Evolutionary conservation across 768 basidiomycete species (phyloP).

Genomic region (Podaxis sp.): DNA sequence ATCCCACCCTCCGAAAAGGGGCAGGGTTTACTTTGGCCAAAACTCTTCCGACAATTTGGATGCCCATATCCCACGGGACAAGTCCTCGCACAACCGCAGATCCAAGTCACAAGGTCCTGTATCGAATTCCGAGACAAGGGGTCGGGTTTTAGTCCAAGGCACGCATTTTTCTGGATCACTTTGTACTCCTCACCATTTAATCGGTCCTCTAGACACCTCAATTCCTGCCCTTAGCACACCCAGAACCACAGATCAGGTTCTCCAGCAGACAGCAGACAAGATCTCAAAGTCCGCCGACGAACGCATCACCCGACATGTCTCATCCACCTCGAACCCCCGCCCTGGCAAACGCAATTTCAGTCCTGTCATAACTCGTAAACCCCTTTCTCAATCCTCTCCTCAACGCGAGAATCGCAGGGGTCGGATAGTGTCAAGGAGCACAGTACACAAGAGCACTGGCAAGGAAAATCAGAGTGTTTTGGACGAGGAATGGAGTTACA

Average conservation of each 20-base stretch:
- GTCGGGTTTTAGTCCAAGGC: slow-evolving; percentile 1
- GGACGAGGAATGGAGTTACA: slow-evolving; percentile 41
- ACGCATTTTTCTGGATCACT: background rate
- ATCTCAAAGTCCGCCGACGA: slow-evolving; percentile 47
- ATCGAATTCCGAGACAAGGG: background rate
- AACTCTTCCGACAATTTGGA: slow-evolving; percentile 26
- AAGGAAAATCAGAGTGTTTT: slow-evolving; percentile 44
- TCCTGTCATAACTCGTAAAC: background rate
- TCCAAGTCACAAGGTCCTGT: background rate
- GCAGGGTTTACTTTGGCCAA: slow-evolving; percentile 22
- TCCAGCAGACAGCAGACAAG: slow-evolving; percentile 43
- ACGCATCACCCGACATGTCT: background rate
- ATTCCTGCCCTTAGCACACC: slow-evolving; percentile 44
- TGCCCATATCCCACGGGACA: slow-evolving; percentile 23
- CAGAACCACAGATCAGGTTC: slow-evolving; percentile 35
- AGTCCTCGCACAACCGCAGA: slow-evolving; percentile 6
- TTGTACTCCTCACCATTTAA: background rate
- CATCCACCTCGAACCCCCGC: background rate
- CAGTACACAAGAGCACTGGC: slow-evolving; percentile 24
- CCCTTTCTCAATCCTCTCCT: background rate
- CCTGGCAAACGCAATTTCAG: slow-evolving; percentile 3
- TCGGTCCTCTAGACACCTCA: slow-evolving; percentile 14
- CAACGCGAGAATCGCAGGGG: background rate
- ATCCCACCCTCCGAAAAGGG: slow-evolving; percentile 35
- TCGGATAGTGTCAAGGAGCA: background rate